Evolutionary conservation across 176 grass and related monocot genomes (phyloP).

Genomic region (Aegilops umbellulata): DNA sequence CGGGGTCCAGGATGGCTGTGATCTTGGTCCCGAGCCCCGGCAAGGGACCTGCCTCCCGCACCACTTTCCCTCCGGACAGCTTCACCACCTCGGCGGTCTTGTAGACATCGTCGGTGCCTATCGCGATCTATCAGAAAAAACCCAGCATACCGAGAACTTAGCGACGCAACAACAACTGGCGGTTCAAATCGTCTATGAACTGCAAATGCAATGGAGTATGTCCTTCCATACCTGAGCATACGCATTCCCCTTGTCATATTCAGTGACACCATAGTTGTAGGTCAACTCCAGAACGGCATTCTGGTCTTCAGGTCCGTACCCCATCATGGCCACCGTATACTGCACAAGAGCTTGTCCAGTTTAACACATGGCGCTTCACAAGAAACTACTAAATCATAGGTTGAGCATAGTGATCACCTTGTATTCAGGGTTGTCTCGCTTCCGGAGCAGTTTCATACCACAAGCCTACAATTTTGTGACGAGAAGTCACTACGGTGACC

Average conservation of each 20-base stretch:
- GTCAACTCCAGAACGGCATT: constrained; percentile 63
- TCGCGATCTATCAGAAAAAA: constrained; percentile 56
- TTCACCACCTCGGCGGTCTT: constrained; percentile 67
- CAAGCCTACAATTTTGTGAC: constrained; percentile 35
- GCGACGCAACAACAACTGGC: neutral
- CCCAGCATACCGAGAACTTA: neutral
- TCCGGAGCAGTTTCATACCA: constrained; percentile 64
- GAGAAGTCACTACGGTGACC: neutral
- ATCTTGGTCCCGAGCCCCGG: constrained; percentile 76
- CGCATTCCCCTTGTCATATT: constrained; percentile 63
- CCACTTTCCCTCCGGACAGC: constrained; percentile 52
- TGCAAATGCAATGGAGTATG: neutral
- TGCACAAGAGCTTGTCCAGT: neutral
- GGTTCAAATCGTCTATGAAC: neutral
- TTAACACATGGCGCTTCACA: neutral
- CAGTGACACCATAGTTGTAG: constrained; percentile 59
- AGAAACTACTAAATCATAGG: neutral
- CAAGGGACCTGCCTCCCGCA: constrained; percentile 69
- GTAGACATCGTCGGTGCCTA: constrained; percentile 83
- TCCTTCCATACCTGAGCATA: constrained; percentile 52
- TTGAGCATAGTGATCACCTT: constrained; percentile 41
- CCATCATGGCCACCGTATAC: constrained; percentile 67
- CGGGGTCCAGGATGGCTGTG: constrained; percentile 75
- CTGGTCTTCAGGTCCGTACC: constrained; percentile 67
- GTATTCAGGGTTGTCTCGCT: constrained; percentile 60